Evolutionary conservation across 805 yeast genomes (phyloP).

Genomic region (Monosporozyma aquatica): DNA sequence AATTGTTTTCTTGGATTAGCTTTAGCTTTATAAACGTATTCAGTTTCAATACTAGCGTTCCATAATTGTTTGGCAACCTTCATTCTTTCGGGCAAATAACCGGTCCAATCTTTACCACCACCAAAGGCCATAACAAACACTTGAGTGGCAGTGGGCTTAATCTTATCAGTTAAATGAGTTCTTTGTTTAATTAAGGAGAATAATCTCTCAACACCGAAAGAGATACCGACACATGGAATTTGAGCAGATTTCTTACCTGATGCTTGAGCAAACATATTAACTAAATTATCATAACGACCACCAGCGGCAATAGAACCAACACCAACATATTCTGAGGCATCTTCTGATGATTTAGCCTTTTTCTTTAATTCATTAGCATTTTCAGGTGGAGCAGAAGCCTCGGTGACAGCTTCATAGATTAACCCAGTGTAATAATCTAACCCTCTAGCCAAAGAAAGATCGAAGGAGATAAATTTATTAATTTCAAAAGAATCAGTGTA

Average conservation of each 20-base stretch:
- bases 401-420: conserved; percentile 92
- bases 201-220: conserved; percentile 93
- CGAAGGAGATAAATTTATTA: conserved; percentile 62
- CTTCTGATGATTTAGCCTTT: conserved; percentile 46
- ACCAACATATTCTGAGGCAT: conserved; percentile 94
- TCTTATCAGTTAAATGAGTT: conserved; percentile 41
- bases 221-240: conserved; percentile 94
- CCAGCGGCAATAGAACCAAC: conserved; percentile 99
- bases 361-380: conserved; percentile 62
- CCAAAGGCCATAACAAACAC: conserved; percentile 97
- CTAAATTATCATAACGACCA: conserved; percentile 94
- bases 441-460: conserved; percentile 93
- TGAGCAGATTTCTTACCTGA: conserved; percentile 68
- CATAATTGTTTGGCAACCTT: conserved; percentile 70
- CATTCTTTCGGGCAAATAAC: conserved; percentile 90
- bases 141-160: conserved; percentile 83
- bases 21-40: conserved; percentile 84
- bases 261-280: conserved; percentile 87
- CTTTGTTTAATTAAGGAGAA: conserved; percentile 83
- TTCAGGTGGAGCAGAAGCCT: conserved; percentile 90
- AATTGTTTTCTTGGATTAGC: conserved; percentile 94
- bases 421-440: conserved; percentile 95
- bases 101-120: conserved; percentile 94
- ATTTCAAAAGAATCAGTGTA: conserved; percentile 81
- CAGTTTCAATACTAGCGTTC: conserved; percentile 83